phyloP scores from a whole-genome alignment of 352 stramenopile species.

The Phytophthora aleatoria region DNA sequence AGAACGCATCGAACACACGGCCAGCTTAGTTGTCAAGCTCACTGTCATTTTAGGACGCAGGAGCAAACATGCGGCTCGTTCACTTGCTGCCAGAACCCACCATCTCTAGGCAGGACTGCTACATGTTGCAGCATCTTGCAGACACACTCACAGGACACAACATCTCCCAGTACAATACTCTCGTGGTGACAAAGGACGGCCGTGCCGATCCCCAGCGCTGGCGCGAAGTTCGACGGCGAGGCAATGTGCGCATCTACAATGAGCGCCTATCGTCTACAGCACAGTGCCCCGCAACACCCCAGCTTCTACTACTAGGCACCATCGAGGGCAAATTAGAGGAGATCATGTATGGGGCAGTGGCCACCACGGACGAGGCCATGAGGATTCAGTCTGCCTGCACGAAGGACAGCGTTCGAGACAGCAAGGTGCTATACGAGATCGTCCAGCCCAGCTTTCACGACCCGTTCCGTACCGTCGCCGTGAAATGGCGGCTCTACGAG shows the following conservation, averaged over 20 bases:
- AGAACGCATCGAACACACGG: neutral
- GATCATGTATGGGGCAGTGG: constrained; percentile 51
- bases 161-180: constrained; percentile 58
- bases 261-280: constrained; percentile 21
- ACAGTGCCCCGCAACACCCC: constrained; percentile 37
- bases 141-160: constrained; percentile 52
- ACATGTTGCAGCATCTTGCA: constrained; percentile 38
- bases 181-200: constrained; percentile 50
- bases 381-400: constrained; percentile 54
- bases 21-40: constrained; percentile 1
- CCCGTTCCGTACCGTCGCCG: constrained; percentile 50
- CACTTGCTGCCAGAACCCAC: constrained; percentile 38
- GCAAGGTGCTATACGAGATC: constrained; percentile 54
- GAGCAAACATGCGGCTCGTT: constrained; percentile 33
- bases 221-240: constrained; percentile 42
- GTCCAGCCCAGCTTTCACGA: constrained; percentile 52
- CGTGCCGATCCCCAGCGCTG: constrained; percentile 38
- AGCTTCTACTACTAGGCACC: constrained; percentile 46
- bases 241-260: constrained; percentile 44
- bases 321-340: constrained; percentile 50
- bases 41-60: constrained; percentile 22
- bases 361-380: constrained; percentile 50
- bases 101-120: constrained; percentile 38
- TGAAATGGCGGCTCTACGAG: constrained; percentile 49
- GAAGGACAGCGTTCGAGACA: constrained; percentile 51